Evolutionary conservation across 108 stramenopile genomes (phyloP).

Genomic region (Cylindrotheca closterium): DNA sequence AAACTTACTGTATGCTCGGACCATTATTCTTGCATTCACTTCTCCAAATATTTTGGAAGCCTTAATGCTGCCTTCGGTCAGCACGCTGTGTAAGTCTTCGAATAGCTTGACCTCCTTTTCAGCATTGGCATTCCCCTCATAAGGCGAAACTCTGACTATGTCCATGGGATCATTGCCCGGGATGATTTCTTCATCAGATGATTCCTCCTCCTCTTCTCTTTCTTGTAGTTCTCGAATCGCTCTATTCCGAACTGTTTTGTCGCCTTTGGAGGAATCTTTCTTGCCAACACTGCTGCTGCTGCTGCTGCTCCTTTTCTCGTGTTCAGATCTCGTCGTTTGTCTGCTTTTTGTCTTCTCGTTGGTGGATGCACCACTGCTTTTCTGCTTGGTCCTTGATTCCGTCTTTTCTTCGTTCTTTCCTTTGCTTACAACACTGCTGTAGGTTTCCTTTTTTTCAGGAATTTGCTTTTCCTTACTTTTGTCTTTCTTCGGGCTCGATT

Average conservation of each 20-base stretch:
- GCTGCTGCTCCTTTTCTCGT: slow-evolving; percentile 7
- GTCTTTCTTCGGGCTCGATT: not conserved
- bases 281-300: not conserved
- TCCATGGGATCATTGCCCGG: slow-evolving; percentile 19
- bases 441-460: not conserved
- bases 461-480: not conserved
- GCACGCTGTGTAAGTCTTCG: slow-evolving; percentile 13
- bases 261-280: not conserved
- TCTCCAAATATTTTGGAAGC: slow-evolving; percentile 22
- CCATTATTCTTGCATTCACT: slow-evolving; percentile 21
- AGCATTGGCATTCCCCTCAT: slow-evolving; percentile 25
- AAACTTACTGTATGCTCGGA: slow-evolving; percentile 21
- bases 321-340: not conserved
- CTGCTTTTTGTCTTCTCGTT: not conserved
- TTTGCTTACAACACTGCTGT: not conserved
- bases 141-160: slow-evolving; percentile 29
- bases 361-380: not conserved
- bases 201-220: not conserved
- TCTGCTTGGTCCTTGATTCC: not conserved
- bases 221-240: not conserved
- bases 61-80: slow-evolving; percentile 14
- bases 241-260: not conserved
- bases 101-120: slow-evolving; percentile 27
- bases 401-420: not conserved
- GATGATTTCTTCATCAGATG: slow-evolving; percentile 1